These are phyloP conservation scores for Nosema bombycis DNA, from an alignment of 371 early-diverging fungal genomes.

Conservation along the genomic window DNA sequence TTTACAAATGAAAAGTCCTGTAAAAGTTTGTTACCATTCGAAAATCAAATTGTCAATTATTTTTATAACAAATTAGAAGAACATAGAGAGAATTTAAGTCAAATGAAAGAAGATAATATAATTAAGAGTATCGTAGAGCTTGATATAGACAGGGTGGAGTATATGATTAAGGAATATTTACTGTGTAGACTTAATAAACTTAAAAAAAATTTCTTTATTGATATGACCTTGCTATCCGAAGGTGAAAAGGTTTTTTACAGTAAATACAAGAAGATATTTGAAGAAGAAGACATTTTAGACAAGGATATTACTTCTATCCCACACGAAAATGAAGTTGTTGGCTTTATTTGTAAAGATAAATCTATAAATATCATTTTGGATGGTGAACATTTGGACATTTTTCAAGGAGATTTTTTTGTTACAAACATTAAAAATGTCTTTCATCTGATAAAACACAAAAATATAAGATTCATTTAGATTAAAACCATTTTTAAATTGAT, in stretches of 20 bases:
- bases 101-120: background rate
- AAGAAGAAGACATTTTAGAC: conserved; percentile 29
- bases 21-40: conserved; percentile 49
- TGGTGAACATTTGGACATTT: conserved; percentile 50
- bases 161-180: conserved; percentile 54
- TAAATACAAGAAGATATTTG: conserved; percentile 11
- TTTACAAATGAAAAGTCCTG: conserved; percentile 58
- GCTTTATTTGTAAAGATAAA: conserved; percentile 46
- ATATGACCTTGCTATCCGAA: background rate
- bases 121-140: conserved; percentile 44
- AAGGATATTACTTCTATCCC: background rate
- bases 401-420: conserved; percentile 57
- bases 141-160: conserved; percentile 59
- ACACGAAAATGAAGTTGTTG: conserved; percentile 41
- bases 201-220: conserved; percentile 34
- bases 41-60: conserved; percentile 10
- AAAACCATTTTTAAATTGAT: background rate
- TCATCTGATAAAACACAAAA: conserved; percentile 21
- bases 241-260: conserved; percentile 38
- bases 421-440: conserved; percentile 45
- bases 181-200: conserved; percentile 49
- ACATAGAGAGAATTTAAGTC: conserved; percentile 15
- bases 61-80: conserved; percentile 21
- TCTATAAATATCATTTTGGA: conserved; percentile 44
- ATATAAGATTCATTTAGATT: conserved; percentile 41